Base-by-base conservation (phyloP, 495 filamentous ascomycete genomes). In the Penicillium tannophilum region DNA sequence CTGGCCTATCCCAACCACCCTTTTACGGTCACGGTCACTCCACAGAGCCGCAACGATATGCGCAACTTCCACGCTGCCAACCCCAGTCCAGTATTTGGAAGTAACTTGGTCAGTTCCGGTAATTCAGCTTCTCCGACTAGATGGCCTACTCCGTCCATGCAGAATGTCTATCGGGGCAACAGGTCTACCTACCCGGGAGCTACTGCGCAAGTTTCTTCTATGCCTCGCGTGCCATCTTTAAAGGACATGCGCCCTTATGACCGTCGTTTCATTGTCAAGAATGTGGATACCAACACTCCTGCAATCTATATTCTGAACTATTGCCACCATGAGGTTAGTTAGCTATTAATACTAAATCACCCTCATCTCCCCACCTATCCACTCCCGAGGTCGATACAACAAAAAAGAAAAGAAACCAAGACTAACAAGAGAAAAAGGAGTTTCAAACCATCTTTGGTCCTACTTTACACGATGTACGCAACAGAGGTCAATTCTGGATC, bases 401-500 rank as follows among this genome's bases (percentile, higher is more conserved):
- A 41, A 41, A 14, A 41, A 41, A 41, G 1, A n/a, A 41, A 17
- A 14, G 20, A 23, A 23, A 23, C 20, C 20, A 41, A n/a, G 16
- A 41, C 16, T 41, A n/a, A 41, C 39, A 11, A 36, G 0, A 45
- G 11, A 35, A 28, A 23, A 19, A 56, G 56, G 7, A 20, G 3
- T 41, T 53, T 24, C 9, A 23, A 10, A 45, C 50, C 3, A 39
- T 24, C 10, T 41, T 52, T 26, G 60, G 63, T 7, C 60, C 63
- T 12, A 48, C 45, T 20, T 3, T 54, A 20, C n/a, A 35, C 12
- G 54, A 57, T 0, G 19, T 60, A 31, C 56, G 57, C 39, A 46
- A 36, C 12, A 57, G 50, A 9, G 62, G 62, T 35, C 39, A 39
- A 5, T 60, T 60, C 30, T 48, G 44, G 28, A n/a, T 64, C 16